These are phyloP conservation scores for Proliferodiscus dingleyae DNA, from an alignment of 2,329 filamentous ascomycete genomes.

Conservation along the genomic window DNA sequence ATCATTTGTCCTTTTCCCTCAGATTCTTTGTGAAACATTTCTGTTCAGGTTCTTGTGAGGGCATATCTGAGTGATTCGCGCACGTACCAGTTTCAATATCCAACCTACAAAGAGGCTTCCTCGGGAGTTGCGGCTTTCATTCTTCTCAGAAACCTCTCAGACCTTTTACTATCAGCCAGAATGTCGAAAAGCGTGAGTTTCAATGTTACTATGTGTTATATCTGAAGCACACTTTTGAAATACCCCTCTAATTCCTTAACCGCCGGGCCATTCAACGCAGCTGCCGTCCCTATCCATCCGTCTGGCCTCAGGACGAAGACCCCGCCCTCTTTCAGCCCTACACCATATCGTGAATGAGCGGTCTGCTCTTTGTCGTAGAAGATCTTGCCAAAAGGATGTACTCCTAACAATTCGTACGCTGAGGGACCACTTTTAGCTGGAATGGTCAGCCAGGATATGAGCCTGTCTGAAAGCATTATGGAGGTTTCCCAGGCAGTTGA, in stretches of 20 bases:
- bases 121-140: too few species aligned
- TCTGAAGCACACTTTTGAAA: slow-evolving; percentile 38
- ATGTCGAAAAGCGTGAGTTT: too few species aligned
- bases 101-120: too few species aligned
- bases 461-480: slow-evolving; percentile 29
- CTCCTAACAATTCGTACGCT: slow-evolving; percentile 40
- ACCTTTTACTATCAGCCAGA: too few species aligned
- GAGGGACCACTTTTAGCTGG: slow-evolving; percentile 36
- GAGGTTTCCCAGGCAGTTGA: slow-evolving; percentile 19
- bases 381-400: slow-evolving; percentile 45
- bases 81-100: too few species aligned
- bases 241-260: slow-evolving; percentile 45
- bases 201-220: background rate
- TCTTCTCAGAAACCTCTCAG: too few species aligned
- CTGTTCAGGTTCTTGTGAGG: too few species aligned
- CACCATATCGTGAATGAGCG: slow-evolving; percentile 39
- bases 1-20: too few species aligned
- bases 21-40: too few species aligned
- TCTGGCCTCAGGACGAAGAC: slow-evolving; percentile 48
- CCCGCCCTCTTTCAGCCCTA: slow-evolving; percentile 37
- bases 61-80: too few species aligned
- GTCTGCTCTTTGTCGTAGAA: slow-evolving; percentile 51
- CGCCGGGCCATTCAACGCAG: slow-evolving; percentile 31
- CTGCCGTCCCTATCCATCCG: slow-evolving; percentile 46
- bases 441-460: slow-evolving; percentile 46